Evolutionary conservation across 1,139 yeast genomes (phyloP).

Genomic region (Ogataea hybrid): DNA sequence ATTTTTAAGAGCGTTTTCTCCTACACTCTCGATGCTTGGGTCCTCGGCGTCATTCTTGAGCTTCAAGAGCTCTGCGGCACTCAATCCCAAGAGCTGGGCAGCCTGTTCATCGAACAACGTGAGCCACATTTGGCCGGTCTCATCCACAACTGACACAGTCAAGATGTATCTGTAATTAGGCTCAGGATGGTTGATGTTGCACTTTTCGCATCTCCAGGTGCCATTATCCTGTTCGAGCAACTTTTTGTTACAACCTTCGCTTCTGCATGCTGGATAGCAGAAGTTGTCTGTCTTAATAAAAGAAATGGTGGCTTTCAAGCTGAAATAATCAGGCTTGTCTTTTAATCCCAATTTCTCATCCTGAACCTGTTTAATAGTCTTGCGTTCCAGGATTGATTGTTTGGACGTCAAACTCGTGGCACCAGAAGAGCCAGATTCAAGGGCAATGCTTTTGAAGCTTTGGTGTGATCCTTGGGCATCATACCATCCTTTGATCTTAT

Average conservation of each 20-base stretch:
- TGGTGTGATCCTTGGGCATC: conserved; percentile 71
- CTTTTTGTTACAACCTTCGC: conserved; percentile 78
- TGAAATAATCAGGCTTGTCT: conserved; percentile 77
- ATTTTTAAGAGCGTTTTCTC: conserved; percentile 46
- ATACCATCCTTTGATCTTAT: conserved; percentile 90
- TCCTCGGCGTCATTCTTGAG: conserved; percentile 40
- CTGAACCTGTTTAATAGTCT: conserved; percentile 65
- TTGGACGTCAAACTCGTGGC: conserved; percentile 31
- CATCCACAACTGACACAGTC: conserved; percentile 70
- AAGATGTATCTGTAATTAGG: conserved; percentile 82
- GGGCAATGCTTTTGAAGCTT: conserved; percentile 59
- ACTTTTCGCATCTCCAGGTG: conserved; percentile 91
- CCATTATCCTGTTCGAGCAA: conserved; percentile 71
- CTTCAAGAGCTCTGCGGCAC: conserved; percentile 65
- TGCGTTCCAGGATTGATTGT: conserved; percentile 43
- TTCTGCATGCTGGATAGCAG: conserved; percentile 88
- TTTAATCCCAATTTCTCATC: conserved; percentile 68
- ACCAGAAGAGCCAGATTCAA: conserved; percentile 34
- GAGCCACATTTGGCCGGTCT: conserved; percentile 82
- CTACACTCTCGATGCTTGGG: conserved; percentile 36
- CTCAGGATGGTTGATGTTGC: conserved; percentile 63
- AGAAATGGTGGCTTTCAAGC: conserved; percentile 69
- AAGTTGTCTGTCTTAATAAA: conserved; percentile 72
- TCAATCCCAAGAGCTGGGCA: conserved; percentile 57
- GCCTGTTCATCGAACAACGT: conserved; percentile 89